These are phyloP conservation scores for Morella rubra DNA, from an alignment of 306 rosid genomes.

Conservation along the genomic window DNA sequence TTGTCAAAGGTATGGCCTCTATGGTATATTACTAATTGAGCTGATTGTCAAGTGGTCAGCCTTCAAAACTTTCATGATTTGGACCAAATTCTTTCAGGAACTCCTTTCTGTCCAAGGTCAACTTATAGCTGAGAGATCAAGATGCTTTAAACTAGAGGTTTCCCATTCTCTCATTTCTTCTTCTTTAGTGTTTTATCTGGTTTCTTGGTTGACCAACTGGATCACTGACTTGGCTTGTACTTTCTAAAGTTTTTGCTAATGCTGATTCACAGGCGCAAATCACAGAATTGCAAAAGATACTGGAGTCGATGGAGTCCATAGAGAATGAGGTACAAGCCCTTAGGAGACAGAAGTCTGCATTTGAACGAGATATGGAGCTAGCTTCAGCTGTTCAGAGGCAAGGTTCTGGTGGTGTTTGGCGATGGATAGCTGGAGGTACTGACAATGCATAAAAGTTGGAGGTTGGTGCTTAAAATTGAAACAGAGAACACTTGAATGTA, in stretches of 20 bases:
- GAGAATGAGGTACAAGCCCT: constrained; percentile 79
- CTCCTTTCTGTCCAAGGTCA: constrained; percentile 90
- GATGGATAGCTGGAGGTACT: constrained; percentile 65
- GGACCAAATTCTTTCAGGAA: constrained; percentile 57
- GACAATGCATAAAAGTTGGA: constrained; percentile 27
- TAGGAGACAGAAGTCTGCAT: constrained; percentile 70
- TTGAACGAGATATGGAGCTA: constrained; percentile 66
- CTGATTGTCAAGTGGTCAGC: constrained; percentile 1
- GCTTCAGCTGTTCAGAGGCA: constrained; percentile 70
- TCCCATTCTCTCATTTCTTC: constrained; percentile 7
- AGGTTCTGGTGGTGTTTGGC: constrained; percentile 86
- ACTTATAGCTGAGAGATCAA: constrained; percentile 88
- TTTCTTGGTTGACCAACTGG: neutral
- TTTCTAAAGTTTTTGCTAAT: neutral
- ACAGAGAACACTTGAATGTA: constrained; percentile 17
- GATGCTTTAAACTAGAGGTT: constrained; percentile 96
- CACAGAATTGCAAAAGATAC: constrained; percentile 64
- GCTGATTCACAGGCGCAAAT: constrained; percentile 75
- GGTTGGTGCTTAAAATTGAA: constrained; percentile 19
- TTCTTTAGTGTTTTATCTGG: constrained; percentile 2
- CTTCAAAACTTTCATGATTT: constrained; percentile 27
- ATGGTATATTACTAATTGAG: constrained; percentile 19
- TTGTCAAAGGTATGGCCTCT: constrained; percentile 67
- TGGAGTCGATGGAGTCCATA: constrained; percentile 75
- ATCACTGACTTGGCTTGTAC: neutral